Percentiles rank a stretch among this genome's conserved stretches.
Evolutionary conservation across 1,139 yeast species (phyloP).

Genomic region (Saccharomyces hybrid): DNA sequence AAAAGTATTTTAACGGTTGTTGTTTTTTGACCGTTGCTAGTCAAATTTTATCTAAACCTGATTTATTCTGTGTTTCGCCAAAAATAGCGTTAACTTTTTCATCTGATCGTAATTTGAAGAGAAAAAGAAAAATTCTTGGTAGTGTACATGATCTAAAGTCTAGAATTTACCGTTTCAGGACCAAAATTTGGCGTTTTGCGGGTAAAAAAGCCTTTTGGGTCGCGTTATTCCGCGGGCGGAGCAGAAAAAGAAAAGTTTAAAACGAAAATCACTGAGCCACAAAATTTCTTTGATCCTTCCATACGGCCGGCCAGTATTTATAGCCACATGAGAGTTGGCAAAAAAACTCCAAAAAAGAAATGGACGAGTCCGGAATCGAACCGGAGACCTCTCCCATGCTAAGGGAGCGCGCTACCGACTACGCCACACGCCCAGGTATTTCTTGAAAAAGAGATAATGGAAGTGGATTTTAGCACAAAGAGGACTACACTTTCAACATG

Average conservation of each 20-base stretch:
- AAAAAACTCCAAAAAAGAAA: conserved; percentile 4
- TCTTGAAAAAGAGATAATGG: not conserved
- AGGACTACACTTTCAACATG: too few species aligned
- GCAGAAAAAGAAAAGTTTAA: not conserved
- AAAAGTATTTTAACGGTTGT: not conserved
- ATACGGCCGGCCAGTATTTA: not conserved
- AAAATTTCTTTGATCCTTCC: not conserved
- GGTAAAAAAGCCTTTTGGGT: not conserved
- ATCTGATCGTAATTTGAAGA: not conserved
- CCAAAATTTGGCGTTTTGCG: not conserved
- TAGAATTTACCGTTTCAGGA: not conserved
- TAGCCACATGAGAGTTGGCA: too few species aligned
- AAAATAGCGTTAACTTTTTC: not conserved
- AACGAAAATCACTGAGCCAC: not conserved
- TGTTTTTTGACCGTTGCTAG: not conserved
- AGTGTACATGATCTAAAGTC: not conserved
- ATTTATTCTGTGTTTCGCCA: not conserved
- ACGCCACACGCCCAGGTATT: conserved; percentile 71
- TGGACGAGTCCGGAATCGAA: conserved; percentile 90
- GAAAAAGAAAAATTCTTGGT: not conserved
- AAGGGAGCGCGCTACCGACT: conserved; percentile 90
- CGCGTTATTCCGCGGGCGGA: not conserved
- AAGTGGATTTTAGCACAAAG: too few species aligned
- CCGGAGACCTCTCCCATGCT: conserved; percentile 88
- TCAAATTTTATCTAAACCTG: not conserved